Evolutionary conservation across 2,329 filamentous ascomycete genomes (phyloP), one percentile per base, ranked within the genome.

Genomic region (Monilinia fructicola): DNA sequence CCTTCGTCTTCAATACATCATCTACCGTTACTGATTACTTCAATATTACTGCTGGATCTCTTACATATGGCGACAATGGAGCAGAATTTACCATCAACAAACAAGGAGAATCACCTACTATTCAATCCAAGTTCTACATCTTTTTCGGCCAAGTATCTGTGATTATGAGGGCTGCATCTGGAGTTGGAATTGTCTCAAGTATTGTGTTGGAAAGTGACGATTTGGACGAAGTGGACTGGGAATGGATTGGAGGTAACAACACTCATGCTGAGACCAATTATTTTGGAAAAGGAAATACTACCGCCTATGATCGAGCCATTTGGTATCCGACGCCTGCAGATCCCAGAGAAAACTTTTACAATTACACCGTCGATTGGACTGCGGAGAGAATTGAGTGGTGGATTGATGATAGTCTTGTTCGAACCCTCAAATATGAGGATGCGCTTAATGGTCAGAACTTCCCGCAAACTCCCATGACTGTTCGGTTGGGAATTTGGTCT

Each of bases 141-240:
- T 93, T 96, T 81, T 94, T 90, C 71, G 92, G 92, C 64, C 86
- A 88, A 68, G 87, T 92, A 66, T 91, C 95, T 78, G 84, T 94
- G 67, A 83, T 86, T 71, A 85, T 96, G 81, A 91, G 92, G 80
- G 90, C 90, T 4, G 88, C 93, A 0, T 79, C 82, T 1, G 93
- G 93, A 23, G 80, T 80, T 10, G 93, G 93, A 62, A 88, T 97
- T 69, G 86, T 97, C 73, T 92, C 88, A 74, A 87, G 90, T 69
- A 88, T 96, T 74, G 93, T 96, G 76, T 84, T 94, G 77, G 83
- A 95, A 71, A 94, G 90, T 61, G 90, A 95, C 72, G 89, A 93
- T 73, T 83, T 94, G 18, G 93, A 96, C 76, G 92, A 96, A 78
- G 88, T 96, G 52, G 93, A 97, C 75, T 94, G 91, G 86, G 91